A percentile compares a stretch with the other conserved stretches of the same genome.
Evolutionary conservation across 2,329 filamentous ascomycete genomes (phyloP).

Genomic region (Fusarium heterosporum): DNA sequence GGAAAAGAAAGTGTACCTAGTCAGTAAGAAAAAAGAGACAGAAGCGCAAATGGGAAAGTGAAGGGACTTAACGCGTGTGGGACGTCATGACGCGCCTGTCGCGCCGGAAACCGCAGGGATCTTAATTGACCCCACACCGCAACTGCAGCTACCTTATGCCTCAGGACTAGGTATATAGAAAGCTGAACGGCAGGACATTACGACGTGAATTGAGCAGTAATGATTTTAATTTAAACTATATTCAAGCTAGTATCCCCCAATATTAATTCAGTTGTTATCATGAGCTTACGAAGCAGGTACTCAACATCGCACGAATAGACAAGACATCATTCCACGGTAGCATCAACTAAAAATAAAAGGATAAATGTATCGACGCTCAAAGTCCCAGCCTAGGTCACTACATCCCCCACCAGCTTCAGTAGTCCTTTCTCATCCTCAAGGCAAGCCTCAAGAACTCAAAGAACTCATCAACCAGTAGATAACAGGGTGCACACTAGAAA

Average conservation of each 20-base stretch:
- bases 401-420: conserved; percentile 45
- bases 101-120: conserved; percentile 45
- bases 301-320: too few relatives aligned
- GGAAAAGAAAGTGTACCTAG: neutral
- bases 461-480: conserved; percentile 48
- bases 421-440: conserved; percentile 8
- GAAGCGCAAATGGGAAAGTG: conserved; percentile 25
- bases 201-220: too few relatives aligned
- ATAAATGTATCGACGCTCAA: conserved; percentile 58
- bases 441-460: conserved; percentile 19
- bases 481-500: conserved; percentile 54
- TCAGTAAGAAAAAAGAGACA: conserved; percentile 13
- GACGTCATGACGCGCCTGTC: conserved; percentile 49
- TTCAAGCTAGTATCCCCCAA: too few relatives aligned
- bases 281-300: neutral
- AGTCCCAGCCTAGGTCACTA: conserved; percentile 50
- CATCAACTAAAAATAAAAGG: neutral
- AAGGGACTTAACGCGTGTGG: conserved; percentile 41
- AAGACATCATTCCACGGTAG: neutral
- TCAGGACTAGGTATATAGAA: neutral
- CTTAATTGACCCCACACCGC: conserved; percentile 49
- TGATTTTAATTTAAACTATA: too few relatives aligned
- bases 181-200: neutral
- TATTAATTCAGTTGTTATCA: neutral
- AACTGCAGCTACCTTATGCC: neutral